Evolutionary conservation across 2,329 filamentous ascomycete genomes (phyloP).

Genomic region (Lizonia empirigonia): DNA sequence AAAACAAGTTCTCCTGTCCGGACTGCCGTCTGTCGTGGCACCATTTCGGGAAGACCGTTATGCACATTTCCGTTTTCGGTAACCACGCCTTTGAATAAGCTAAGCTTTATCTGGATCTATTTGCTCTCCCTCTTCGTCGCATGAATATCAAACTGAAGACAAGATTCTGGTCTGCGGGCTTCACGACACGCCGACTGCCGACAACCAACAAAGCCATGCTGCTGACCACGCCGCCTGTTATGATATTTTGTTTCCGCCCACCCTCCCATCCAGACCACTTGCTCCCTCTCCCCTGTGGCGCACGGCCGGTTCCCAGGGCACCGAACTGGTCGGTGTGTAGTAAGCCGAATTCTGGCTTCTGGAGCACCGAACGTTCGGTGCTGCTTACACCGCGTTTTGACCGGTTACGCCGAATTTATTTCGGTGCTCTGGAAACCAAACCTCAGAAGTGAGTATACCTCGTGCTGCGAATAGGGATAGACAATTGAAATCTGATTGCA

Average conservation of each 20-base stretch:
- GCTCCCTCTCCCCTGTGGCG: too few species aligned
- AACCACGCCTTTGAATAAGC: background rate
- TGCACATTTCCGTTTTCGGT: conserved; percentile 2
- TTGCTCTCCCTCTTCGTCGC: background rate
- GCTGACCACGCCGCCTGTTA: background rate
- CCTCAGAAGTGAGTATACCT: too few species aligned
- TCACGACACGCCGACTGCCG: background rate
- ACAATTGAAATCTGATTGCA: too few species aligned
- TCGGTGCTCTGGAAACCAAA: too few species aligned
- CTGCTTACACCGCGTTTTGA: too few species aligned
- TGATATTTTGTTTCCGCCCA: background rate
- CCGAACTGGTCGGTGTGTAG: too few species aligned
- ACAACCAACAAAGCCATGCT: background rate
- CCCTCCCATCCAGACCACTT: too few species aligned
- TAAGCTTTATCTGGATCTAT: background rate
- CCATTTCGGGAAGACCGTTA: background rate
- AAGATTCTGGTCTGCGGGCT: background rate
- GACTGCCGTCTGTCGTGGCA: background rate
- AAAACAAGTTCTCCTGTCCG: background rate
- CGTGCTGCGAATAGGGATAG: too few species aligned
- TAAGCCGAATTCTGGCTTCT: too few species aligned
- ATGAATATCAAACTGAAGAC: background rate
- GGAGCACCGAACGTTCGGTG: too few species aligned
- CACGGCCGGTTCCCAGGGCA: too few species aligned
- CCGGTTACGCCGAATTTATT: too few species aligned